Evolutionary conservation across 257 asterid genomes (phyloP).

Genomic region (Fraxinus quadrangulata): DNA sequence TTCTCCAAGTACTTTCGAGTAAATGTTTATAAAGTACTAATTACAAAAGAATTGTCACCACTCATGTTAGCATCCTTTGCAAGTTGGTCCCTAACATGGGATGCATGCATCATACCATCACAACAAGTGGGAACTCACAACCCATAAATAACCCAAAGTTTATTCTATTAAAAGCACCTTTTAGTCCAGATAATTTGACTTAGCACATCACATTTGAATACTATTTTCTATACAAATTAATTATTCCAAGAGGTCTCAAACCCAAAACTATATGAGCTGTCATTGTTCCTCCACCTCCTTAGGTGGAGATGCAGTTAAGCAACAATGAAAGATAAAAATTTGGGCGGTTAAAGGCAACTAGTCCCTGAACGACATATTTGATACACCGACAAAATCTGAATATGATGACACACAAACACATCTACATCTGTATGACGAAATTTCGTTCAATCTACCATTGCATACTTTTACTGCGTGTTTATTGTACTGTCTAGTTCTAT

Average conservation of each 20-base stretch:
- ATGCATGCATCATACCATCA: conserved; percentile 46
- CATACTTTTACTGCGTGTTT: neutral
- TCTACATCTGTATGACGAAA: neutral
- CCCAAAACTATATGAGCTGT: conserved; percentile 47
- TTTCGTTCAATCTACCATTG: neutral
- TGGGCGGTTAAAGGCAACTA: neutral
- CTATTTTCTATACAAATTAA: conserved; percentile 14
- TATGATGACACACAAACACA: neutral
- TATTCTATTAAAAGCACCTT: conserved; percentile 11
- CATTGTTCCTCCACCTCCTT: conserved; percentile 34
- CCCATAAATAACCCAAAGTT: conserved; percentile 8
- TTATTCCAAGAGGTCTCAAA: conserved; percentile 13
- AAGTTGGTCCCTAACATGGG: conserved; percentile 42
- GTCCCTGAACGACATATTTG: conserved; percentile 3
- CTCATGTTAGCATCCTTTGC: conserved; percentile 9
- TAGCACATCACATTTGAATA: conserved; percentile 24
- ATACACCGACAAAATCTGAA: no score
- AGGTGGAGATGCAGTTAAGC: conserved; percentile 32
- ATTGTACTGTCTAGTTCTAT: neutral
- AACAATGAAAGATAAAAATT: neutral
- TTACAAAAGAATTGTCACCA: neutral
- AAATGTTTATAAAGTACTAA: neutral
- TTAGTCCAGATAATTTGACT: conserved; percentile 51
- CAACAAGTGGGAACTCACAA: conserved; percentile 48
- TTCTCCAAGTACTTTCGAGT: neutral